phyloP scores from a whole-genome alignment of 768 basidiomycete genomes.

The Brasilioporus rufonigricans region DNA sequence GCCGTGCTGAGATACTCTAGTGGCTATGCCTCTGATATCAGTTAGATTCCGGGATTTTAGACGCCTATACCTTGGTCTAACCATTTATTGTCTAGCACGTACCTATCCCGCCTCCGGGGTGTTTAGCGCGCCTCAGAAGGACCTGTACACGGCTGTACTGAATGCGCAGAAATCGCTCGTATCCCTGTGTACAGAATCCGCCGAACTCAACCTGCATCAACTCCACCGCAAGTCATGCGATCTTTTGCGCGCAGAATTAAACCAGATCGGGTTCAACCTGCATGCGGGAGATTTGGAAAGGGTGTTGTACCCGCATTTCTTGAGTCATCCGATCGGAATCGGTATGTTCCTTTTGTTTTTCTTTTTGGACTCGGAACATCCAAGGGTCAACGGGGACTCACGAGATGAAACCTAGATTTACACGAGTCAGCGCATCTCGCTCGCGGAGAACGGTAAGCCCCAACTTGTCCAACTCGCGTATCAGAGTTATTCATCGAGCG shows the following conservation, averaged over 20 bases:
- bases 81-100: conserved; percentile 49
- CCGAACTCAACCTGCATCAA: conserved; percentile 62
- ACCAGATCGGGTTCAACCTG: conserved; percentile 50
- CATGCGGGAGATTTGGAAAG: conserved; percentile 60
- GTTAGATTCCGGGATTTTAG: conserved; percentile 39
- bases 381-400: conserved; percentile 11
- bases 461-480: background rate
- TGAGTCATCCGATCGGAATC: conserved; percentile 91
- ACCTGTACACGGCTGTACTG: conserved; percentile 80
- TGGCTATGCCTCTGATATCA: conserved; percentile 94
- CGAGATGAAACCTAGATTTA: conserved; percentile 53
- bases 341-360: conserved; percentile 43
- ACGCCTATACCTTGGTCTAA: conserved; percentile 3
- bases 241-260: conserved; percentile 67
- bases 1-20: conserved; percentile 35
- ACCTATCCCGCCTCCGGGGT: conserved; percentile 84
- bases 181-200: conserved; percentile 53
- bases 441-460: conserved; percentile 49
- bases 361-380: background rate
- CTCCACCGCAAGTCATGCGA: conserved; percentile 75
- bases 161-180: conserved; percentile 69
- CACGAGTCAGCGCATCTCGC: conserved; percentile 78
- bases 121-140: conserved; percentile 77
- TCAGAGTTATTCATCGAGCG: conserved; percentile 5
- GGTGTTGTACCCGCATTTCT: conserved; percentile 84